phyloP scores from a whole-genome alignment of 371 early-diverging fungal species.

The Mortierella sp. region DNA sequence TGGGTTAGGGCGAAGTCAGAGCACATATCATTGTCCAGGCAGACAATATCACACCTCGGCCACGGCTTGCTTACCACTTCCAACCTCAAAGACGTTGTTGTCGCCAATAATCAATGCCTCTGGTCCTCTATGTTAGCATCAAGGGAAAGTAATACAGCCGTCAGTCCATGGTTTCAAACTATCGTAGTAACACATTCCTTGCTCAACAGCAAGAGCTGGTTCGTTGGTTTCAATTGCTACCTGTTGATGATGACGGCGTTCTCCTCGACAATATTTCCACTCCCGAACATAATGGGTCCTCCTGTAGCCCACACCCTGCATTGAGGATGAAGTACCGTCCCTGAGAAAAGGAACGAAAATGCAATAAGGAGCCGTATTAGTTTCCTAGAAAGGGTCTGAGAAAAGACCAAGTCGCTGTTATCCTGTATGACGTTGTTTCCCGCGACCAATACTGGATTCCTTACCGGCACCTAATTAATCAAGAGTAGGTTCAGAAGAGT shows the following conservation, averaged over 20 bases:
- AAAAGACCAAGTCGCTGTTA: not conserved
- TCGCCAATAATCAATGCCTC: constrained; percentile 78
- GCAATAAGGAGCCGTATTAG: not conserved
- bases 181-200: not conserved
- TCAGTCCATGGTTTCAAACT: not conserved
- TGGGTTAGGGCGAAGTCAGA: not conserved
- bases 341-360: constrained; percentile 39
- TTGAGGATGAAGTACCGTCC: constrained; percentile 84
- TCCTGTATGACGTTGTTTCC: not conserved
- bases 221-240: constrained; percentile 52
- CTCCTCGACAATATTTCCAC: constrained; percentile 83
- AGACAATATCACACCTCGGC: not conserved
- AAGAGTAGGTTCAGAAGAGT: not conserved
- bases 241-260: constrained; percentile 79
- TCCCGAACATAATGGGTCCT: constrained; percentile 82
- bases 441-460: not conserved
- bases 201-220: not conserved
- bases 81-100: constrained; percentile 84
- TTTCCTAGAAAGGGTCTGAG: not conserved
- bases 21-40: not conserved
- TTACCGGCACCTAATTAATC: constrained; percentile 30
- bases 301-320: constrained; percentile 78
- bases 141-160: not conserved
- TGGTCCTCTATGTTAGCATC: constrained; percentile 32
- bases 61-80: constrained; percentile 66